phyloP scores from a whole-genome alignment of 1,284 basidiomycete genomes.

The Ceratobasidium sp. region DNA sequence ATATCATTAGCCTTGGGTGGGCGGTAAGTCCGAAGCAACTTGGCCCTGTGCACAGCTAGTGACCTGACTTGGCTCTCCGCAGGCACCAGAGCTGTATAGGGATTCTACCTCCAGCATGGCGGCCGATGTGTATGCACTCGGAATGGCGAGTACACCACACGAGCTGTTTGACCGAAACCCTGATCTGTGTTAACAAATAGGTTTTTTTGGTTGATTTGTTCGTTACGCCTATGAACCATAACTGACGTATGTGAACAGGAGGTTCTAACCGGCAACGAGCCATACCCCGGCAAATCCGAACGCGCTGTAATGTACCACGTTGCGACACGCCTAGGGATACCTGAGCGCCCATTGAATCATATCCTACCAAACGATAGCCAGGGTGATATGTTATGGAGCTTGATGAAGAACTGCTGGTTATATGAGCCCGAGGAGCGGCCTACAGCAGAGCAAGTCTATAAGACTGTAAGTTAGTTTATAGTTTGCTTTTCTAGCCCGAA shows the following conservation, averaged over 20 bases:
- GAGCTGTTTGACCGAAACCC: not conserved
- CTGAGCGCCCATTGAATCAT: not conserved
- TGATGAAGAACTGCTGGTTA: conserved; percentile 1
- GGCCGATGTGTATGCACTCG: conserved; percentile 34
- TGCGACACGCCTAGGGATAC: too few relatives aligned
- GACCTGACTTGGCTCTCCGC: too few relatives aligned
- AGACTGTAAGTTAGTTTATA: not conserved
- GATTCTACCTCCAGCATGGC: not conserved
- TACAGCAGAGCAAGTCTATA: not conserved
- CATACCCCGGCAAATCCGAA: not conserved
- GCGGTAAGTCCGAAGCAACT: not conserved
- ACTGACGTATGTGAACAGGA: not conserved
- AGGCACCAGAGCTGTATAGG: too few relatives aligned
- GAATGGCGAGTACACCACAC: conserved; percentile 1
- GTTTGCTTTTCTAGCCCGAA: too few relatives aligned
- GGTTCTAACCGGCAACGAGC: not conserved
- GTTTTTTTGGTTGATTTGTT: not conserved
- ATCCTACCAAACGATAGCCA: not conserved
- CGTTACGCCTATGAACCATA: not conserved
- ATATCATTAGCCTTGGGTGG: too few relatives aligned
- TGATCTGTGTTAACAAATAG: not conserved
- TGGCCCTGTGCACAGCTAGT: too few relatives aligned
- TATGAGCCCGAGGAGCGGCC: not conserved
- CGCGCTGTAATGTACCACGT: too few relatives aligned
- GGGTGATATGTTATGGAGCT: not conserved